Conservation (phyloP, 495 filamentous ascomycete species). For the Xylaria castorea region DNA sequence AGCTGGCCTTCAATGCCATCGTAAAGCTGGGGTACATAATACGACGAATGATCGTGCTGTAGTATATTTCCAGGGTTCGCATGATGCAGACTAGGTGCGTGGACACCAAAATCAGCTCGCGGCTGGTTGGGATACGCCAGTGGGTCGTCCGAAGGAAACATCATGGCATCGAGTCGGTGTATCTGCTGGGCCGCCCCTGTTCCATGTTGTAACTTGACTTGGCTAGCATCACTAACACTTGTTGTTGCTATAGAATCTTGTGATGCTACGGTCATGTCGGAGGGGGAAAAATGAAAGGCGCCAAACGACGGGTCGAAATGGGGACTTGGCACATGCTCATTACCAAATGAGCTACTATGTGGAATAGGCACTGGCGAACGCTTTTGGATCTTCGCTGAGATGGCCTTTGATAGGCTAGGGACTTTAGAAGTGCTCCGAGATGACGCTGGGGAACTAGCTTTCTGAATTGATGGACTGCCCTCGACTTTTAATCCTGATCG, state of each 20-base stretch:
- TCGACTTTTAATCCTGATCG: slow-evolving; percentile 54
- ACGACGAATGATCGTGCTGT: slow-evolving; percentile 43
- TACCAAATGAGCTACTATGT: slow-evolving; percentile 45
- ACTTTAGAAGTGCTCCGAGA: slow-evolving; percentile 59
- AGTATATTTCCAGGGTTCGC: slow-evolving; percentile 33
- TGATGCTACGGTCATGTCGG: slow-evolving; percentile 37
- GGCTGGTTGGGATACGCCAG: slow-evolving; percentile 91
- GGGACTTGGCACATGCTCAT: slow-evolving; percentile 38
- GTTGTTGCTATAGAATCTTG: slow-evolving; percentile 40
- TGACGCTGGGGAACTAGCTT: slow-evolving; percentile 40
- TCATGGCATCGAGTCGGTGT: slow-evolving; percentile 81
- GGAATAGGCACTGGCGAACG: slow-evolving; percentile 31
- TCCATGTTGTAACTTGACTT: slow-evolving; percentile 44
- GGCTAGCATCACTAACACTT: slow-evolving; percentile 36
- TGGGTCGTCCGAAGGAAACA: slow-evolving; percentile 91
- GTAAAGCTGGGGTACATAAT: slow-evolving; percentile 51
- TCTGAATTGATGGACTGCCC: slow-evolving; percentile 31
- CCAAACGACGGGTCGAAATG: slow-evolving; percentile 33
- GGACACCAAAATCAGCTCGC: slow-evolving; percentile 61
- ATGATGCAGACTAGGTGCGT: slow-evolving; percentile 34
- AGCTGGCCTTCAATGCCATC: slow-evolving; percentile 57
- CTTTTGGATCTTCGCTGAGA: slow-evolving; percentile 37
- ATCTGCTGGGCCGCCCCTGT: slow-evolving; percentile 56
- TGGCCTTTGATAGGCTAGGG: slow-evolving; percentile 39
- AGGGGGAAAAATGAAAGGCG: slow-evolving; percentile 37